phyloP scores from a whole-genome alignment of 768 basidiomycete species.

The Amanita fuliginea region DNA sequence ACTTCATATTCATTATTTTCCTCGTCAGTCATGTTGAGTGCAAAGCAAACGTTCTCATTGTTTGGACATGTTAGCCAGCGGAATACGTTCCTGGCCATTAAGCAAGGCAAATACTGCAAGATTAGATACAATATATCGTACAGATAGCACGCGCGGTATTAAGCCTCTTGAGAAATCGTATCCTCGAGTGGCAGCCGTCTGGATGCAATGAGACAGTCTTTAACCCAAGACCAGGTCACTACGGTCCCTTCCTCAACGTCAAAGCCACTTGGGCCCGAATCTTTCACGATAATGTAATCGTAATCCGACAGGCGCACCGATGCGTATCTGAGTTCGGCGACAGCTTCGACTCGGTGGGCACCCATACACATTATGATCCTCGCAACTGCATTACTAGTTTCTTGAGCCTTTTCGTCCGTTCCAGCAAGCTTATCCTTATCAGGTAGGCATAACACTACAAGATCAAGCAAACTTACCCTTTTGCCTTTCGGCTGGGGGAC shows the following conservation, averaged over 20 bases:
- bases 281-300: constrained; percentile 56
- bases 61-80: background rate
- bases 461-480: constrained; percentile 17
- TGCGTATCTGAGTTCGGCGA: constrained; percentile 34
- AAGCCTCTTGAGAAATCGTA: constrained; percentile 15
- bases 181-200: constrained; percentile 14
- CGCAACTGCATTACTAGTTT: constrained; percentile 36
- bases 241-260: constrained; percentile 19
- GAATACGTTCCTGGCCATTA: background rate
- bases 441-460: constrained; percentile 1
- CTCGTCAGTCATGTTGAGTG: constrained; percentile 23
- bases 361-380: constrained; percentile 75
- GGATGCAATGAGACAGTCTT: constrained; percentile 63
- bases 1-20: constrained; percentile 51
- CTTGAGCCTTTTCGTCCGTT: constrained; percentile 22
- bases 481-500: constrained; percentile 34
- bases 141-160: background rate
- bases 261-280: constrained; percentile 22
- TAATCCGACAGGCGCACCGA: constrained; percentile 26
- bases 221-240: constrained; percentile 63
- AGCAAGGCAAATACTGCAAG: background rate
- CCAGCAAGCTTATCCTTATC: constrained; percentile 12
- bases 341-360: constrained; percentile 57
- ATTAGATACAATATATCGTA: constrained; percentile 10
- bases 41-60: background rate